A percentile compares a stretch with the other conserved stretches of the same genome.
Conservation (phyloP, 108 stramenopile genomes). For the Nannochloropsis salina region DNA sequence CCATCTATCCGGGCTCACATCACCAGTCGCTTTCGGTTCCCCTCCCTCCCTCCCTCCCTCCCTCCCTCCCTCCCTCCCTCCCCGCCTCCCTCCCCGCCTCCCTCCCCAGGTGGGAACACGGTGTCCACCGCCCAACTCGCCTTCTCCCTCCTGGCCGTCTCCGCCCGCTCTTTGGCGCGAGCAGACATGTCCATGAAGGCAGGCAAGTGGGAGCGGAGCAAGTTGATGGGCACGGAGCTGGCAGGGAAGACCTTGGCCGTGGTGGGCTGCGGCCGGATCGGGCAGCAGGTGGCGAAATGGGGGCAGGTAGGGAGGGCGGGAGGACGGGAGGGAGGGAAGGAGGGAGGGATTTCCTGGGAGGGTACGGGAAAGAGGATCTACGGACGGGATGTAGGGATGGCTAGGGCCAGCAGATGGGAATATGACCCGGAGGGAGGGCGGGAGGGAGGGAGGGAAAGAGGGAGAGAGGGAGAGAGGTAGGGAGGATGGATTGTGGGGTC, state of each 20-base stretch:
- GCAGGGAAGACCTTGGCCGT: constrained; percentile 56
- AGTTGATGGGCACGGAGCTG: constrained; percentile 55
- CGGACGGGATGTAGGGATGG: too few relatives aligned
- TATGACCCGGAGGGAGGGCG: too few relatives aligned
- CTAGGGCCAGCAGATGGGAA: too few relatives aligned
- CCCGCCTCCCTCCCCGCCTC: not conserved
- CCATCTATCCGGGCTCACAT: too few relatives aligned
- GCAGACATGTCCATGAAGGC: constrained; percentile 57
- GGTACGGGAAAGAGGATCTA: too few relatives aligned
- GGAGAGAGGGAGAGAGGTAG: too few relatives aligned
- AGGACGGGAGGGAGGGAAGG: too few relatives aligned
- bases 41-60: not conserved
- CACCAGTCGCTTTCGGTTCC: too few relatives aligned
- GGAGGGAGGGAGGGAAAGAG: too few relatives aligned
- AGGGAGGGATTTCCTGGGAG: too few relatives aligned
- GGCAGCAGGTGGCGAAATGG: constrained; percentile 51
- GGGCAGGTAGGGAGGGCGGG: constrained; percentile 37
- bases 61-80: not conserved
- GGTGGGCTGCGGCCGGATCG: constrained; percentile 56
- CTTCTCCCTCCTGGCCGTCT: constrained; percentile 41
- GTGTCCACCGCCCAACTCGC: constrained; percentile 59
- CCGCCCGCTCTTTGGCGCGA: constrained; percentile 47
- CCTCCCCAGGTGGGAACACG: constrained; percentile 54
- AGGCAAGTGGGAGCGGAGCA: constrained; percentile 58
- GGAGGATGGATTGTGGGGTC: too few relatives aligned